phyloP scores from a whole-genome alignment of 129 eudicot genomes.

The Artemisia argyi region DNA sequence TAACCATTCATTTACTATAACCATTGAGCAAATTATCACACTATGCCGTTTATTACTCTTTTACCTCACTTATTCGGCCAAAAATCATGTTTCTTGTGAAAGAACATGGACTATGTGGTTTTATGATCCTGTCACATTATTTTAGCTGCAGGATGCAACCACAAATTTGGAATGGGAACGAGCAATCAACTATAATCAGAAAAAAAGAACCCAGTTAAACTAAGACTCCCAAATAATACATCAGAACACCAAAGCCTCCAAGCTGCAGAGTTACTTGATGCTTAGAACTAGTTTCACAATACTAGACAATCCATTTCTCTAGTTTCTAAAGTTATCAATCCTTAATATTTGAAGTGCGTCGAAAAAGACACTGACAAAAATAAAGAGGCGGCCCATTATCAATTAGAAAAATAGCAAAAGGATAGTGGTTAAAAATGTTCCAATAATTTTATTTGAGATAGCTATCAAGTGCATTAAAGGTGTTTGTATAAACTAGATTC shows the following conservation, averaged over 20 bases:
- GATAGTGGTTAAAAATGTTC: not conserved
- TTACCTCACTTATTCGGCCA: not conserved
- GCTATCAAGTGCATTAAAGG: too few relatives aligned
- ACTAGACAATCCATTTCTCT: not conserved
- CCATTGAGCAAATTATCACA: conserved; percentile 1
- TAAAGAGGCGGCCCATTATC: not conserved
- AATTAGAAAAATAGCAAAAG: not conserved
- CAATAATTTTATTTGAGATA: too few relatives aligned
- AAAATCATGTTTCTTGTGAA: not conserved
- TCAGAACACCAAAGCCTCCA: not conserved
- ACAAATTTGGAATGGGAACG: conserved; percentile 1
- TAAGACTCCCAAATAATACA: not conserved
- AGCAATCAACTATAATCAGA: not conserved
- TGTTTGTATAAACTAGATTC: too few relatives aligned
- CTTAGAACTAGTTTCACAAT: not conserved
- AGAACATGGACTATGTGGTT: not conserved
- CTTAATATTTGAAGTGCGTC: not conserved
- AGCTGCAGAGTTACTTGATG: conserved; percentile 2
- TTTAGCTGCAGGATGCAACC: conserved; percentile 12
- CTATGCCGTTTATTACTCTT: not conserved
- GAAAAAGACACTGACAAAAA: not conserved
- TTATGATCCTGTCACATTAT: not conserved
- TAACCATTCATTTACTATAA: conserved; percentile 2
- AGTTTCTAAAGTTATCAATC: not conserved
- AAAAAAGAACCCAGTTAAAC: not conserved